Evolutionary conservation across 2,329 filamentous ascomycete species (phyloP).

Genomic region (Neonectria coccinea): DNA sequence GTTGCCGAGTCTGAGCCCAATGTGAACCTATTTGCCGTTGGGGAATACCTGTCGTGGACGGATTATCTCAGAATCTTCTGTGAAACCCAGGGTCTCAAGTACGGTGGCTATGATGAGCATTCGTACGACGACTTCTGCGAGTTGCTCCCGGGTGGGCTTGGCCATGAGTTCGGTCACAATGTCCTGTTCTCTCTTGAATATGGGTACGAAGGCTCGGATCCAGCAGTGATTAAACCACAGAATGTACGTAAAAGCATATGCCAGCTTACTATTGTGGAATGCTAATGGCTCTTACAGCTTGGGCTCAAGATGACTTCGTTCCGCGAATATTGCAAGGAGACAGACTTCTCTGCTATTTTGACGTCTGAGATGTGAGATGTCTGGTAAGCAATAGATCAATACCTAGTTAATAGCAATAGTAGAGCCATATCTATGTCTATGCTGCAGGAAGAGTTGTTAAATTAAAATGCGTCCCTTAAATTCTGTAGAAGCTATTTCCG

Average conservation of each 20-base stretch:
- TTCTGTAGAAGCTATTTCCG: no score
- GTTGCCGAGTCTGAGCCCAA: constrained; percentile 26
- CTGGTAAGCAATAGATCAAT: no score
- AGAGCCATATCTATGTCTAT: no score
- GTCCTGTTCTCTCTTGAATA: constrained; percentile 33
- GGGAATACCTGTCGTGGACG: constrained; percentile 29
- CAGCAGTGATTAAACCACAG: constrained; percentile 25
- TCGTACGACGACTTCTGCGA: constrained; percentile 28
- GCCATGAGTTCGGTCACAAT: constrained; percentile 33
- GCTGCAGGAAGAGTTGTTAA: no score
- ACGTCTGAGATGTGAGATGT: no score
- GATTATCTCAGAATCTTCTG: constrained; percentile 28
- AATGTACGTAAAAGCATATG: constrained; percentile 19
- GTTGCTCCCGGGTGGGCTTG: constrained; percentile 28
- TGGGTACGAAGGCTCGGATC: constrained; percentile 32
- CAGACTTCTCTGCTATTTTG: constrained; percentile 15
- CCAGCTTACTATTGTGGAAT: not conserved
- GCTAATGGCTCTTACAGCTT: not conserved
- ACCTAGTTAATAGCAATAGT: no score
- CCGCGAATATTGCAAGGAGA: constrained; percentile 15
- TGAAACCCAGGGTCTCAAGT: constrained; percentile 30
- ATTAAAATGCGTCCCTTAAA: no score
- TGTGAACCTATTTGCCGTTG: constrained; percentile 30
- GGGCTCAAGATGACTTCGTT: constrained; percentile 18
- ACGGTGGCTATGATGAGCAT: constrained; percentile 35